phyloP scores from a whole-genome alignment of 2,329 filamentous ascomycete species.

The Daldinia sp. region DNA sequence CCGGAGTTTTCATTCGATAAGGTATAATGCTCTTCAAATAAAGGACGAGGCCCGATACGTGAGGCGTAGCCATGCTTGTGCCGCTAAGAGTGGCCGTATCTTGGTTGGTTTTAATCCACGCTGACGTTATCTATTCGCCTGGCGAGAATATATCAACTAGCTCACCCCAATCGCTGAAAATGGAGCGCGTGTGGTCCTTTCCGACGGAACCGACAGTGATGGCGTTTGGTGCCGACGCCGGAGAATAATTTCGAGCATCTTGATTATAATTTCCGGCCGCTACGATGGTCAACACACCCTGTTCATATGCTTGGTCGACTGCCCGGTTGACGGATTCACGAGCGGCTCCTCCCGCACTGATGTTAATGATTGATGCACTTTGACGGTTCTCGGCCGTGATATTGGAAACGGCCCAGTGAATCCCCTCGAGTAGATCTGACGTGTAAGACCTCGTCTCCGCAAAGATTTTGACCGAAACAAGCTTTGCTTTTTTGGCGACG shows the following conservation, averaged over 20 bases:
- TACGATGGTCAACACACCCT: slow-evolving; percentile 58
- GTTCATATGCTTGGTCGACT: slow-evolving; percentile 53
- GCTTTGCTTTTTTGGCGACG: slow-evolving; percentile 38
- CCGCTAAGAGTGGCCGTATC: slow-evolving; percentile 51
- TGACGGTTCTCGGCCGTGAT: slow-evolving; percentile 20
- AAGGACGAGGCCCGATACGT: slow-evolving; percentile 59
- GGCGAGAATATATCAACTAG: slow-evolving; percentile 53
- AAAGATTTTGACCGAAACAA: slow-evolving; percentile 36
- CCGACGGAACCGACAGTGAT: slow-evolving; percentile 60
- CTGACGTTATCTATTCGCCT: slow-evolving; percentile 51
- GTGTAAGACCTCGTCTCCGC: slow-evolving; percentile 31
- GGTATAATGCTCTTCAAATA: slow-evolving; percentile 50
- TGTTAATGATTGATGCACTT: slow-evolving; percentile 21
- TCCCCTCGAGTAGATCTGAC: slow-evolving; percentile 39
- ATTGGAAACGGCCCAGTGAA: slow-evolving; percentile 26
- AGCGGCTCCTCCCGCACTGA: slow-evolving; percentile 11
- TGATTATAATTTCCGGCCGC: slow-evolving; percentile 59
- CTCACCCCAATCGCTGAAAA: slow-evolving; percentile 59
- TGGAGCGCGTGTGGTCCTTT: slow-evolving; percentile 47
- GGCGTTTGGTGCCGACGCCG: slow-evolving; percentile 55
- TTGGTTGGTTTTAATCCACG: slow-evolving; percentile 51
- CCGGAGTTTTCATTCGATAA: slow-evolving; percentile 22
- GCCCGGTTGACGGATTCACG: slow-evolving; percentile 54
- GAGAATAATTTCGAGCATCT: slow-evolving; percentile 52
- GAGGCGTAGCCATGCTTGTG: slow-evolving; percentile 63